These are phyloP conservation scores for Ophidiomyces ophidiicola DNA, from an alignment of 2,329 filamentous ascomycete genomes.

Conservation along the genomic window DNA sequence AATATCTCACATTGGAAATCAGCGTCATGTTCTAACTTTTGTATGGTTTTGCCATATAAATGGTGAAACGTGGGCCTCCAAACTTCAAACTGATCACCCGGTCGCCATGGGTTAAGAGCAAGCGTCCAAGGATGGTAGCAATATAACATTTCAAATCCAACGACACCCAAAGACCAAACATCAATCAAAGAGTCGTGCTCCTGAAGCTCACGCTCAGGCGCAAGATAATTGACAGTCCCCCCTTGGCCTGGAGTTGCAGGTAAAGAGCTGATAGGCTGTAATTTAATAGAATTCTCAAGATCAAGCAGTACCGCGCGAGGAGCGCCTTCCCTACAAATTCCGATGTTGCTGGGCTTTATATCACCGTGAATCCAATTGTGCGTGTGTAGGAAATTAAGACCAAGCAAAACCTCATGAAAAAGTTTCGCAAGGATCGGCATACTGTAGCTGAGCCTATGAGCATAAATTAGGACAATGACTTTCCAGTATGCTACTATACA, in stretches of 20 bases:
- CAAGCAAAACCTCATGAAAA: slow-evolving; percentile 1
- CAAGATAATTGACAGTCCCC: slow-evolving; percentile 4
- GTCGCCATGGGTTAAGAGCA: slow-evolving; percentile 6
- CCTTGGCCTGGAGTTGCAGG: background rate
- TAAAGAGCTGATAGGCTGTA: background rate
- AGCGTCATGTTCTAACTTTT: no score
- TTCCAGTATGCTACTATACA: no score
- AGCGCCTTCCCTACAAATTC: background rate
- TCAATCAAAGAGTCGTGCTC: slow-evolving; percentile 1
- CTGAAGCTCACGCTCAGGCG: slow-evolving; percentile 1
- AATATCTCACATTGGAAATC: no score
- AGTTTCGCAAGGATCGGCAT: background rate
- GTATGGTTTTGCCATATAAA: no score
- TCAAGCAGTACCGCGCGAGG: slow-evolving; percentile 6
- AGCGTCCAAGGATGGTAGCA: slow-evolving; percentile 3
- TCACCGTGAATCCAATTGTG: slow-evolving; percentile 7
- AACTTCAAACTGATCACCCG: background rate
- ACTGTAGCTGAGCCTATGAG: background rate
- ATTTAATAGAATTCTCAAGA: background rate
- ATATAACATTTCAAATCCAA: background rate
- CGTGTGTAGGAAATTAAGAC: slow-evolving; percentile 1
- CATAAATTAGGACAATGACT: no score
- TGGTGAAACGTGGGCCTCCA: background rate
- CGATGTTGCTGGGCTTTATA: slow-evolving; percentile 5
- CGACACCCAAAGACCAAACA: slow-evolving; percentile 2